phyloP scores from a whole-genome alignment of 345 rosid genomes.

The Camelina sativa region DNA sequence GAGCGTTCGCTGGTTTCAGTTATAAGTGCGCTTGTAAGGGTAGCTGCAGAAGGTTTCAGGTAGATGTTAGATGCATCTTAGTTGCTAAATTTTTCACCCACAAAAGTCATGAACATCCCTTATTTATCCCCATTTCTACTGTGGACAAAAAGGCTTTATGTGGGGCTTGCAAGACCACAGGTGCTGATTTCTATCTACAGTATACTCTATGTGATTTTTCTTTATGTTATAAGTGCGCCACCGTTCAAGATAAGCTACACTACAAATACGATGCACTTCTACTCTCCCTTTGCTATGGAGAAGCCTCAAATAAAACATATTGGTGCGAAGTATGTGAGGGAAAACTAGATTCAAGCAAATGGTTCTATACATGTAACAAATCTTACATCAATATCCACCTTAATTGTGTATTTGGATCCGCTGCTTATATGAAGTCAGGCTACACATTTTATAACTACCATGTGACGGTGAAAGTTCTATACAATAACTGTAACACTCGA shows the following conservation, averaged over 20 bases:
- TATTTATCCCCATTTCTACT: neutral
- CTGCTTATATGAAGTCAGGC: neutral
- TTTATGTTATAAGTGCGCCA: neutral
- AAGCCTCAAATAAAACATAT: neutral
- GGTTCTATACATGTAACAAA: conserved; percentile 5
- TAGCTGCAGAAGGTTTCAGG: neutral
- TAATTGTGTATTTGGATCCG: neutral
- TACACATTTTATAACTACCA: neutral
- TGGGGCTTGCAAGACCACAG: neutral
- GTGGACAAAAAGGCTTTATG: neutral
- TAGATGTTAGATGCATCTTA: neutral
- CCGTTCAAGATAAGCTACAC: neutral
- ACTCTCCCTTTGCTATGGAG: neutral
- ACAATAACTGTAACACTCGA: no score
- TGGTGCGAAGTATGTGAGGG: neutral
- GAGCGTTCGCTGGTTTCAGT: neutral
- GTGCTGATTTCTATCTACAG: neutral
- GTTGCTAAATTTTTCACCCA: neutral
- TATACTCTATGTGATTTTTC: neutral
- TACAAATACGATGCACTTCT: neutral
- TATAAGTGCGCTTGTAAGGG: neutral
- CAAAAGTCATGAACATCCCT: conserved; percentile 7
- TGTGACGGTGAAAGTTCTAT: no score
- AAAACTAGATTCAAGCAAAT: neutral
- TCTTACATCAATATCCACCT: neutral